Evolutionary conservation across 345 rosid genomes (phyloP), one percentile per base, ranked within the genome.

Genomic region (Boechera divaricarpa): DNA sequence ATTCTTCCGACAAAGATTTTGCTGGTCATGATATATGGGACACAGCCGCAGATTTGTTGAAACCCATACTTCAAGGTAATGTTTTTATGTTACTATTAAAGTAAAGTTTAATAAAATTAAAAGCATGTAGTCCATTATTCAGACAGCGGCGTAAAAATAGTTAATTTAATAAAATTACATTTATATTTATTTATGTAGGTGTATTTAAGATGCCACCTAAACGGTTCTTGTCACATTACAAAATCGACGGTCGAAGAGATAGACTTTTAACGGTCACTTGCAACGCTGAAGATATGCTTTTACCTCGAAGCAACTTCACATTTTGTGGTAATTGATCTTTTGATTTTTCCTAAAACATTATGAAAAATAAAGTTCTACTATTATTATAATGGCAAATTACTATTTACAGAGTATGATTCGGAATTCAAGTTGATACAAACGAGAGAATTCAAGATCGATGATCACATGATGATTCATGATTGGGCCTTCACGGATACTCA

Each of bases 381-480:
- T 45, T 21, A 24, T 33, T 16, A 12, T 16, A 33, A 35, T 33
- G 5, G 15, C 7, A 36, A 65, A 56, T 16, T 3, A 54, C 31
- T 36, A 26, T 74, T 44, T 74, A 28, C 85, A 94, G 97, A 91
- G 78, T 89, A 80, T 63, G 93, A 94, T 75, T 64, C 84, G 4
- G 65, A 81, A 55, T 94, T 94, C 82, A 80, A 87, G 77, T 11
- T 85, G 76, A 9, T 87, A 55, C 85, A 86, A 61, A 81, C 63
- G 44, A 85, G 54, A 81, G 97, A 88, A 38, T 92, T 89, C 79
- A 67, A 63, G 63, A 84, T 94, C 51, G 80, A 92, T 0, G 97
- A 92, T 75, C 98, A 91, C 70, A 64, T 90, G 78, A 91, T 94
- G 97, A 88, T 91, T 65, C 98, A 94, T 58, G 98, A 94, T 13